Conservation (phyloP, 140 eudicot species). For the Oenanthe javanica region DNA sequence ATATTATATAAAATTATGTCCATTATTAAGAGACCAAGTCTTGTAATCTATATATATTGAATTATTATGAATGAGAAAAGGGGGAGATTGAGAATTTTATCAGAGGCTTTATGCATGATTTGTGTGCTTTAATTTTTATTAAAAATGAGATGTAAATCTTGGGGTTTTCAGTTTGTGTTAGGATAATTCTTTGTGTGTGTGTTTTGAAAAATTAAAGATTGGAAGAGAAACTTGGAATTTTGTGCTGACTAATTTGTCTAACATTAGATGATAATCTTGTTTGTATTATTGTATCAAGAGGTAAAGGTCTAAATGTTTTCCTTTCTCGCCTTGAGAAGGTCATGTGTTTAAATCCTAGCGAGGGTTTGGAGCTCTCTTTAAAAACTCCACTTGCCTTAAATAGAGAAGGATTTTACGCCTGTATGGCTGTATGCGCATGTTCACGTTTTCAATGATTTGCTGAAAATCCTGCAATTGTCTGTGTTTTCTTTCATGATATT, state of each 20-base stretch:
- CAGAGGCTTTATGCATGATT: neutral
- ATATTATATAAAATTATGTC: too few species aligned
- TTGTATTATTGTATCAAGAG: neutral
- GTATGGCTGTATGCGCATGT: too few species aligned
- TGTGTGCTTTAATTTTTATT: neutral
- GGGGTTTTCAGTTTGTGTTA: neutral
- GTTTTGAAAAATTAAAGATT: neutral
- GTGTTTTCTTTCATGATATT: neutral
- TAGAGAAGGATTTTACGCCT: too few species aligned
- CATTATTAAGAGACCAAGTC: too few species aligned
- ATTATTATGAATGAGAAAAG: too few species aligned
- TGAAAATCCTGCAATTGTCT: too few species aligned
- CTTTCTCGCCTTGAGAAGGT: too few species aligned
- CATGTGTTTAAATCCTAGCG: neutral
- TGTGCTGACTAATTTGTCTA: neutral
- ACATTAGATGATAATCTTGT: neutral
- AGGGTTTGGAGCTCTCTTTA: neutral
- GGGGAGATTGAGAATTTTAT: too few species aligned
- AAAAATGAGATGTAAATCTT: slow-evolving; percentile 1
- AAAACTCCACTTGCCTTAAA: neutral
- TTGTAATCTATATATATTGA: too few species aligned
- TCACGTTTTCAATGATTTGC: too few species aligned
- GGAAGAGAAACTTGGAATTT: neutral
- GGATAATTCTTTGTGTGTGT: neutral
- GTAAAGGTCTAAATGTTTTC: neutral